These are phyloP conservation scores for Sphagnum contortum DNA, from an alignment of 225 moss, liverwort and hornwort species.

Conservation along the genomic window DNA sequence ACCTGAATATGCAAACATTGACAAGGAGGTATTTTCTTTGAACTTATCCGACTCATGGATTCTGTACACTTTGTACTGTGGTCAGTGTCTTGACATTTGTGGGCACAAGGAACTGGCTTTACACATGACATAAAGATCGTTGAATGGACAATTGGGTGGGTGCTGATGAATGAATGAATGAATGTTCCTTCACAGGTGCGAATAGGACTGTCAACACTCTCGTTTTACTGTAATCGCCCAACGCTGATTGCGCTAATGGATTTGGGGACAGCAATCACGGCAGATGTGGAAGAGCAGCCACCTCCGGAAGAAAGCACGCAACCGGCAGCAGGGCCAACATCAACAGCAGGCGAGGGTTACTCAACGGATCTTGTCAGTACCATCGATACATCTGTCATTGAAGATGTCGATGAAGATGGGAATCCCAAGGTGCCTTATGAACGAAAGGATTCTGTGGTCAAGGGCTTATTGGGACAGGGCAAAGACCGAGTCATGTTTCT, in stretches of 20 bases:
- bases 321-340: too few relatives aligned
- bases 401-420: slow-evolving; percentile 39
- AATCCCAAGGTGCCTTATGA: slow-evolving; percentile 27
- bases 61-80: too few relatives aligned
- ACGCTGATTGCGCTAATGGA: slow-evolving; percentile 74
- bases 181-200: slow-evolving; percentile 42
- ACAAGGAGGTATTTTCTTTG: slow-evolving; percentile 57
- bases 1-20: slow-evolving; percentile 62
- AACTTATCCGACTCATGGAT: too few relatives aligned
- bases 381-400: slow-evolving; percentile 64
- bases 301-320: background rate
- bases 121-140: too few relatives aligned
- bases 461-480: slow-evolving; percentile 75
- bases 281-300: slow-evolving; percentile 27
- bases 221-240: slow-evolving; percentile 85
- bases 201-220: slow-evolving; percentile 66
- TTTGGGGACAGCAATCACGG: slow-evolving; percentile 73
- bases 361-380: slow-evolving; percentile 59
- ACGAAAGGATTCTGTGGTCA: slow-evolving; percentile 67
- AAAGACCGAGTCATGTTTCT: slow-evolving; percentile 73
- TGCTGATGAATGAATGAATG: too few relatives aligned
- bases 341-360: too few relatives aligned
- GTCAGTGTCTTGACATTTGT: too few relatives aligned
- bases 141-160: too few relatives aligned
- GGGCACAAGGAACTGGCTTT: too few relatives aligned